Conservation (phyloP, 2,329 filamentous ascomycete genomes). For the Alternaria rosae region DNA sequence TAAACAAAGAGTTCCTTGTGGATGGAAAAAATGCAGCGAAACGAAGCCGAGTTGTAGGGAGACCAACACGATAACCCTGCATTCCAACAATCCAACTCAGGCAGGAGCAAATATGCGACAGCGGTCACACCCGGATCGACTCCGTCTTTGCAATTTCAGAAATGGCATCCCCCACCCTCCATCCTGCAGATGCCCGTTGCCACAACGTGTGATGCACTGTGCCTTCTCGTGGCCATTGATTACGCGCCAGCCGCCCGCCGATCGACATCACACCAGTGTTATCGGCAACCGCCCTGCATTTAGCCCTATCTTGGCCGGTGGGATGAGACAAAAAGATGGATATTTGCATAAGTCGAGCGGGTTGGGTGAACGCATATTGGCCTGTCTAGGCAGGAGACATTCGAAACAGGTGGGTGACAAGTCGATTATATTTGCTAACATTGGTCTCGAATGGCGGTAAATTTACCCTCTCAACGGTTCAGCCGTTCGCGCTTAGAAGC, state of each 20-base stretch:
- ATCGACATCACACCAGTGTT: constrained; percentile 6
- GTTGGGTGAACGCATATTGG: not conserved
- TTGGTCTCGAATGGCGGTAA: constrained; percentile 13
- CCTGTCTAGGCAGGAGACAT: not conserved
- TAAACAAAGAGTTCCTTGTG: not conserved
- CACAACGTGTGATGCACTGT: constrained; percentile 1
- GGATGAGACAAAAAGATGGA: constrained; percentile 7
- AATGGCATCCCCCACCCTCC: not conserved
- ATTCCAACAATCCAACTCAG: not conserved
- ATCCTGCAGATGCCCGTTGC: constrained; percentile 1
- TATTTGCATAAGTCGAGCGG: constrained; percentile 12
- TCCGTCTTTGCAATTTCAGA: not conserved
- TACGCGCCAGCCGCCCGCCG: constrained; percentile 18
- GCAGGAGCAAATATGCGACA: not conserved
- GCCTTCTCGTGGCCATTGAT: constrained; percentile 12
- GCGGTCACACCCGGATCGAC: not conserved
- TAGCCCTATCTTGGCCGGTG: constrained; percentile 2
- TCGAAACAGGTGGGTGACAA: not conserved
- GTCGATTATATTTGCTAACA: not conserved
- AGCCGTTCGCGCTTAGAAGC: constrained; percentile 5
- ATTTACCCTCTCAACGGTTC: not conserved
- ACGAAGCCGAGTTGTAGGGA: not conserved
- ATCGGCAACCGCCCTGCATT: constrained; percentile 16
- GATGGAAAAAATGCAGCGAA: not conserved
- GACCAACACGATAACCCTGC: not conserved